Percentiles rank a stretch among this genome's conserved stretches.
Conservation (phyloP, 257 asterid genomes). For the Solanum sejunctum region DNA sequence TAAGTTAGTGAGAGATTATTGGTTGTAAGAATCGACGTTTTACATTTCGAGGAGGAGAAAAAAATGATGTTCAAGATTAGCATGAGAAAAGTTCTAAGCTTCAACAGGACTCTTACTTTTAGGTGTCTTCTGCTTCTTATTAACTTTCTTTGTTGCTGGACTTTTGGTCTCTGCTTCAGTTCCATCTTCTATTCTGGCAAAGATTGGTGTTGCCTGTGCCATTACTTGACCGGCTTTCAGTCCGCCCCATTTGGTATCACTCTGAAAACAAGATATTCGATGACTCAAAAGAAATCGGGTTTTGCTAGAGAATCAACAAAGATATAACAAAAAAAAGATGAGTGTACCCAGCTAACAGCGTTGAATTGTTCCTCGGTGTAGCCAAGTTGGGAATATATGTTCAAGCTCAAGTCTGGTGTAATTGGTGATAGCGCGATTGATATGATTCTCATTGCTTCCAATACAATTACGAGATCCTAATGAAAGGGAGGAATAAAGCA, state of each 20-base stretch:
- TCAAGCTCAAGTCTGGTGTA: constrained; percentile 62
- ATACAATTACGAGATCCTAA: constrained; percentile 66
- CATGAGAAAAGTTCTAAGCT: constrained; percentile 27
- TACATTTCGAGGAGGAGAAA: neutral
- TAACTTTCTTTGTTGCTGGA: constrained; percentile 30
- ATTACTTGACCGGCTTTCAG: constrained; percentile 60
- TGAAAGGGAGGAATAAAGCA: neutral
- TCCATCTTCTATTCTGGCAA: constrained; percentile 62
- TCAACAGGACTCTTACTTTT: constrained; percentile 32
- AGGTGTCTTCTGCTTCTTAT: constrained; percentile 28
- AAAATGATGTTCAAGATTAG: neutral
- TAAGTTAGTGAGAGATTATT: neutral
- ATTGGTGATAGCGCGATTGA: constrained; percentile 74
- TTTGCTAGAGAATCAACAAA: neutral
- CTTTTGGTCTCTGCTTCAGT: constrained; percentile 19
- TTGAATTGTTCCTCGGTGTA: constrained; percentile 66
- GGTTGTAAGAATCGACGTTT: neutral
- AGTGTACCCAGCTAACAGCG: constrained; percentile 52
- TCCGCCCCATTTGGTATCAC: constrained; percentile 85
- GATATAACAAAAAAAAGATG: constrained; percentile 13
- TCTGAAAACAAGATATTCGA: constrained; percentile 27
- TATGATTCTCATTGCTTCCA: constrained; percentile 76
- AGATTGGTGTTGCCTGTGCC: constrained; percentile 68
- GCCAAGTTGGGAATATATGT: constrained; percentile 83
- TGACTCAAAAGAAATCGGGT: neutral